phyloP scores from a whole-genome alignment of 371 early-diverging fungal genomes.

The Cladochytrium tenue region DNA sequence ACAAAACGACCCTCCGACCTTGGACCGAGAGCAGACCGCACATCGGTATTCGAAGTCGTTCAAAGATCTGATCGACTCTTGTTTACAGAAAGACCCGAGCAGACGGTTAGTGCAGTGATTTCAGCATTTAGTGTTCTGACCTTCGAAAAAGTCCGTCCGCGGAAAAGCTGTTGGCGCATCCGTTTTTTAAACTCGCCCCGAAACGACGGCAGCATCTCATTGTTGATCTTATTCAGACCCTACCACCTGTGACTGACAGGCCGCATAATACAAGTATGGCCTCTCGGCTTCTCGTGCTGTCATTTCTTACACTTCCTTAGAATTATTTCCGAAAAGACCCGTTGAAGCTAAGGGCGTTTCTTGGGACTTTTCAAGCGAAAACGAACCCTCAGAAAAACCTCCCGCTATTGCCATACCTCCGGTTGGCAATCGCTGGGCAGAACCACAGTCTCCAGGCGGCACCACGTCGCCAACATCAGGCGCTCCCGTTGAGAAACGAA shows the following conservation, averaged over 20 bases:
- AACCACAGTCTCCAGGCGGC: too few relatives aligned
- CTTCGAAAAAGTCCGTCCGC: conserved; percentile 66
- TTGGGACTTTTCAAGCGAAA: conserved; percentile 48
- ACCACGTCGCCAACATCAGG: neutral
- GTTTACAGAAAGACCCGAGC: conserved; percentile 79
- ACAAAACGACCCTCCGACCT: conserved; percentile 83
- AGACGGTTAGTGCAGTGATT: conserved; percentile 56
- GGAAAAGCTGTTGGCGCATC: conserved; percentile 73
- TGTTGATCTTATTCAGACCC: conserved; percentile 56
- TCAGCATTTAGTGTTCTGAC: neutral
- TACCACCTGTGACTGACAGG: conserved; percentile 65
- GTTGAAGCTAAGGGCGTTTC: conserved; percentile 43
- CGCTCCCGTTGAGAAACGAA: conserved; percentile 51
- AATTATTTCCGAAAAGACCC: conserved; percentile 18
- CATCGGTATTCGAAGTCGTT: conserved; percentile 76
- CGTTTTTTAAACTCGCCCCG: conserved; percentile 83
- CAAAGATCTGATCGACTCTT: conserved; percentile 84
- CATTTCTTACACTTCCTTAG: conserved; percentile 13
- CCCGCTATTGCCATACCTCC: neutral
- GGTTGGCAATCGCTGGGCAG: neutral
- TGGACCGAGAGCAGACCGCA: conserved; percentile 73
- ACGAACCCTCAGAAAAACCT: neutral
- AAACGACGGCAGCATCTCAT: conserved; percentile 67
- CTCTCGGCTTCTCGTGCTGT: neutral
- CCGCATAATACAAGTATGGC: conserved; percentile 34